phyloP scores from a whole-genome alignment of 768 basidiomycete species.

The Cystofilobasidium capitatum region DNA sequence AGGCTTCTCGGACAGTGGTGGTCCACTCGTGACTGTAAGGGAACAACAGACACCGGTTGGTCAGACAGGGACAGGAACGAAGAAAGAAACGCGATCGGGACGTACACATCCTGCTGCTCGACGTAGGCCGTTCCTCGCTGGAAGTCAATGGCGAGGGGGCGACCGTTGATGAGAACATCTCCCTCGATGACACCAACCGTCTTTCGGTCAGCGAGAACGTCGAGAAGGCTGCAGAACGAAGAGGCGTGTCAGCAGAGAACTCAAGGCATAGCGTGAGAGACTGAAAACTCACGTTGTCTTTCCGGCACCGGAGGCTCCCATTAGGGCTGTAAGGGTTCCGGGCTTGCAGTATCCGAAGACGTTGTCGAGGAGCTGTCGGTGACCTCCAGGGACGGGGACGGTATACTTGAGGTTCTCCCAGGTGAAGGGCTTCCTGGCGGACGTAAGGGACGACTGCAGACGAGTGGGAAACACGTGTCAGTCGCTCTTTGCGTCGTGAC shows the following conservation, averaged over 20 bases:
- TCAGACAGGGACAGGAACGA: not conserved
- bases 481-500: too few relatives aligned
- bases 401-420: slow-evolving; percentile 36
- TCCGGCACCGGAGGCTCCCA: slow-evolving; percentile 54
- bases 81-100: not conserved
- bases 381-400: slow-evolving; percentile 32
- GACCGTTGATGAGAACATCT: slow-evolving; percentile 58
- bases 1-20: slow-evolving; percentile 68
- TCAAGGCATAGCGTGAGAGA: slow-evolving; percentile 44
- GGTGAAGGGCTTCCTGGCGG: slow-evolving; percentile 35
- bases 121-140: slow-evolving; percentile 52
- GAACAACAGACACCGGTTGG: not conserved
- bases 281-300: slow-evolving; percentile 30
- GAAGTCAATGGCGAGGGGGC: slow-evolving; percentile 49
- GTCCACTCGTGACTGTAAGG: slow-evolving; percentile 52
- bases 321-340: slow-evolving; percentile 71
- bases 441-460: slow-evolving; percentile 27
- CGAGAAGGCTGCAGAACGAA: slow-evolving; percentile 39
- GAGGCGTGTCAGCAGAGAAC: slow-evolving; percentile 6
- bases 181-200: slow-evolving; percentile 64
- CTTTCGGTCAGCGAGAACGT: slow-evolving; percentile 58
- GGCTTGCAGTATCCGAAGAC: slow-evolving; percentile 73
- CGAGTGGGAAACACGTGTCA: not conserved
- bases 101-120: slow-evolving; percentile 62
- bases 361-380: slow-evolving; percentile 51